Evolutionary conservation across 495 filamentous ascomycete species (phyloP), one percentile per base, ranked within the genome.

Genomic region (Sordaria brevicollis): DNA sequence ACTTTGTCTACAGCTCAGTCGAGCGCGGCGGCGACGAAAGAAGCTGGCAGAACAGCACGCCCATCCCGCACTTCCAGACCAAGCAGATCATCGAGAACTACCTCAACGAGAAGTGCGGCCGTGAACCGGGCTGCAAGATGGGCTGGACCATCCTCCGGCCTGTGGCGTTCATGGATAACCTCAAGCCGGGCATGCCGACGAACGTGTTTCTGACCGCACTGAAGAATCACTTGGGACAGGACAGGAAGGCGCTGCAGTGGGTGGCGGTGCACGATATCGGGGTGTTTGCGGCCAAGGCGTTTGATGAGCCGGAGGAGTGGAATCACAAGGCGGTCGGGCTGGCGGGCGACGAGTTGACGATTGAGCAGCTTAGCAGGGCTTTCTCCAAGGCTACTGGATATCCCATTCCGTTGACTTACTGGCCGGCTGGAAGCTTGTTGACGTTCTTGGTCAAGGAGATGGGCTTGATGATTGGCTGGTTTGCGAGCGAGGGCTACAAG

Each of bases 1-100:
- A 88, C 73, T 91, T 93, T 74, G 86, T 93, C 9, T 93, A 91
- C 79, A 84, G 81, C 43, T 87, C 85, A 65, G 89, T 91, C 7
- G 91, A 93, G 73, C 88, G 91, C 4, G 89, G 89, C 54, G 90
- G 89, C 34, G 79, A 82, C 17, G 79, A 82, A 5, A 76, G 75
- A 0, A 89, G 85, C 33, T 84, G 84, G 71, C 72, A 80, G 8
- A 89, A 87, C 70, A 79, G 84, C 6, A 92, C 91, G 0, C 76
- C 83, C 0, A 81, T 93, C 54, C 88, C 89, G 34, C 90, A 93
- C 74, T 92, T 92, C 76, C 83, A 84, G 68, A 81, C 75, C 79
- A 93, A 93, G 77, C 82, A 89, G 72, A 73, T 84, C 1, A 89
- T 92, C 72, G 91, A 93, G 80, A 75, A 82, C 62, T 81, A 92